phyloP scores from a whole-genome alignment of 2,329 filamentous ascomycete genomes.

The Beauveria brongniartii region DNA sequence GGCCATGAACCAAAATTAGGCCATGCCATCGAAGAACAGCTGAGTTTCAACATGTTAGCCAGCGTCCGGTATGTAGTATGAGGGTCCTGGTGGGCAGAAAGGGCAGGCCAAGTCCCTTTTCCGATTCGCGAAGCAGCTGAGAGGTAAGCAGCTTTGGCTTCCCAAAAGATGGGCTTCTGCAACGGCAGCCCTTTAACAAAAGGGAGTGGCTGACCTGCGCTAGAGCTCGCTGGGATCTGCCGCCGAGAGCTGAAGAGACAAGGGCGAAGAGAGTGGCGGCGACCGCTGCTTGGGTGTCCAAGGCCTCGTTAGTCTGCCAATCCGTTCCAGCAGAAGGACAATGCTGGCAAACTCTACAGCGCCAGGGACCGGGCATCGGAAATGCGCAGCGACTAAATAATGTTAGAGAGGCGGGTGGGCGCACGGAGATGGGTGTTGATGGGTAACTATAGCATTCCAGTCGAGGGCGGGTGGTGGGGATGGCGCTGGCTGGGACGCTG shows the following conservation, averaged over 20 bases:
- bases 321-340: conserved; percentile 2
- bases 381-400: neutral
- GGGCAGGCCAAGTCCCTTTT: neutral
- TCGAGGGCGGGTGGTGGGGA: neutral
- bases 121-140: neutral
- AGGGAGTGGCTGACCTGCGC: no score
- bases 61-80: neutral
- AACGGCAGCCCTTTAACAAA: no score
- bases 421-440: neutral
- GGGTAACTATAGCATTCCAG: neutral
- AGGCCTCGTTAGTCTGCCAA: neutral
- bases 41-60: neutral
- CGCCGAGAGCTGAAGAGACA: neutral
- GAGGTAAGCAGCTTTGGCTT: neutral
- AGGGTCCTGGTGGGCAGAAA: neutral
- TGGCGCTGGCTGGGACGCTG: neutral
- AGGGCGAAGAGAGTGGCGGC: neutral
- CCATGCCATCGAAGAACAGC: neutral
- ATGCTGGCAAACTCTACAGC: neutral
- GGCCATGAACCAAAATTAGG: neutral
- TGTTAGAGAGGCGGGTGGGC: neutral
- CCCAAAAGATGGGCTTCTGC: no score
- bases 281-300: no score
- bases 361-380: neutral
- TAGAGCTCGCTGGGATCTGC: no score